Evolutionary conservation across 164 flowering plant genomes (phyloP).

Genomic region (Sedum album): DNA sequence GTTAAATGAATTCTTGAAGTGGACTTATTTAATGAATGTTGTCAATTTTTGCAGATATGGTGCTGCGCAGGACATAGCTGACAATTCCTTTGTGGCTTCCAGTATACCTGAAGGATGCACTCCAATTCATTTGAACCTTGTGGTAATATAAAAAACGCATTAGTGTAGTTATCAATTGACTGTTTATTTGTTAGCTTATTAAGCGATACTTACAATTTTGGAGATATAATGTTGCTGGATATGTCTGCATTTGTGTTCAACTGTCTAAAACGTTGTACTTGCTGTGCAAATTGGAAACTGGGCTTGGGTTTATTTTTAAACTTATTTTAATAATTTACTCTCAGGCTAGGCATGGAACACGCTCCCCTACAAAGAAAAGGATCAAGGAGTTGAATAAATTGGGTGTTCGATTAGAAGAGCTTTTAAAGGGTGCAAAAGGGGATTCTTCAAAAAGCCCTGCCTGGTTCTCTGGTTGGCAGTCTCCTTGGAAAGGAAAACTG

Average conservation of each 20-base stretch:
- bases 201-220: neutral
- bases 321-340: neutral
- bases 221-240: neutral
- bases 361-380: conserved; percentile 85
- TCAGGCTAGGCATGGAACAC: conserved; percentile 96
- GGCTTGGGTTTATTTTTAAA: too few relatives aligned
- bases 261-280: too few relatives aligned
- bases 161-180: too few relatives aligned
- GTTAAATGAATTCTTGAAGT: neutral
- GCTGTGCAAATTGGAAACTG: too few relatives aligned
- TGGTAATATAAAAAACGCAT: conserved; percentile 29
- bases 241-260: too few relatives aligned
- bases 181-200: neutral
- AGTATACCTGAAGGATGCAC: conserved; percentile 49
- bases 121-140: conserved; percentile 75
- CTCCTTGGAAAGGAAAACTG: conserved; percentile 88
- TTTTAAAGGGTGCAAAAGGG: conserved; percentile 45
- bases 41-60: conserved; percentile 44
- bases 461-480: conserved; percentile 79
- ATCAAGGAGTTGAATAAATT: conserved; percentile 57
- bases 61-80: conserved; percentile 33
- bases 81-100: conserved; percentile 29
- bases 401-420: conserved; percentile 39
- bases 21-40: neutral
- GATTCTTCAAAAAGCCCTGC: conserved; percentile 39